Evolutionary conservation across 2,329 filamentous ascomycete genomes (phyloP), one percentile per base, ranked within the genome.

Genomic region (Hymenoscyphus albidus): DNA sequence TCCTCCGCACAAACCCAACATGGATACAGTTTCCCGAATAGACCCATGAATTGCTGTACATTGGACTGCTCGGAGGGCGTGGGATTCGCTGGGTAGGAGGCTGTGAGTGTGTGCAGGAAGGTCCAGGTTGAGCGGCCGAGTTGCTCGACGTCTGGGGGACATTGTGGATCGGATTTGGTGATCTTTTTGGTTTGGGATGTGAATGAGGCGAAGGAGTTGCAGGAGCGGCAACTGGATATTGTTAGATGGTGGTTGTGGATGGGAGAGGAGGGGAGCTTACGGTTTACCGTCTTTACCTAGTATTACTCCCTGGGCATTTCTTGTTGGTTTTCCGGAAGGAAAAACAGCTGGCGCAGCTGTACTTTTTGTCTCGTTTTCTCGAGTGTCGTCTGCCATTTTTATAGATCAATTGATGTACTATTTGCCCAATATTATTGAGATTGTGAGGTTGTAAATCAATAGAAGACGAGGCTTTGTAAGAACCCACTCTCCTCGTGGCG

Each of bases 1-100:
- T 98, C 94, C 66, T 94, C 90, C 40, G 93, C 95, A 77, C 95
- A 99, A 2, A 90, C 85, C 92, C 93, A 97, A 81, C 95, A 99
- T 3, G 95, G 95, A 75, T 99, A 99, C 22, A 98, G 78, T 70
- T 89, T 90, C 32, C 91, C 88, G 76, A 99, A 96, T 1, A 93
- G 82, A 31, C 81, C 80, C 71, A 99, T 83, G 78, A 99, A 98
- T 61, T 85, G 83, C 63, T 82, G 82, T 71, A 96, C 89, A 71
- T 97, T 90, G 38, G 80, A 79, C 75, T 97, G 92, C 71, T 97
- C 86, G 10, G 81, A 77, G 0, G 81, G 76, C 0, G 88, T 85
- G 0, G 95, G 92, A 7, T 76, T 78, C 7, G 83, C 81, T 0
- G 95, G 95, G 76, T 98, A 99, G 14, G 86, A 86, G 0, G 93